phyloP scores from a whole-genome alignment of 2,329 filamentous ascomycete species.

The Plenodomus lindquistii region DNA sequence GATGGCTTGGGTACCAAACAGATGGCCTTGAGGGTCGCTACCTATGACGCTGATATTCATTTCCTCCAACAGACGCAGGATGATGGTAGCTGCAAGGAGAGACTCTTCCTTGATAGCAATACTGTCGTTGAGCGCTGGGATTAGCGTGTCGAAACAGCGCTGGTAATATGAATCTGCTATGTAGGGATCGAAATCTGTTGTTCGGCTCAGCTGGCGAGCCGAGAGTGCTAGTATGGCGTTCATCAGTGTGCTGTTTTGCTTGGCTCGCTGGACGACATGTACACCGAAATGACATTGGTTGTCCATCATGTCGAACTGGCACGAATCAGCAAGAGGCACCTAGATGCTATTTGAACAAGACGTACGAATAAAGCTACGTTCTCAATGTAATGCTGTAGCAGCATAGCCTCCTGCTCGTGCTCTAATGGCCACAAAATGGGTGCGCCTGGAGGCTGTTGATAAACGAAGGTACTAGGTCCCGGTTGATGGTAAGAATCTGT shows the following conservation, averaged over 20 bases:
- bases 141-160: constrained; percentile 46
- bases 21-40: constrained; percentile 43
- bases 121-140: constrained; percentile 46
- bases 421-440: constrained; percentile 42
- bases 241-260: constrained; percentile 46
- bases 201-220: constrained; percentile 48
- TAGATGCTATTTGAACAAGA: background rate
- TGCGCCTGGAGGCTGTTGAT: constrained; percentile 34
- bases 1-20: constrained; percentile 45
- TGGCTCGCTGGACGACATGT: constrained; percentile 42
- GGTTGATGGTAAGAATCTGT: constrained; percentile 12
- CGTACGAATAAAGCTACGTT: constrained; percentile 43
- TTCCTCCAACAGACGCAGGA: constrained; percentile 48
- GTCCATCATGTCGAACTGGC: constrained; percentile 43
- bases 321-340: background rate
- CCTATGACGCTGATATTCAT: constrained; percentile 47
- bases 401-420: constrained; percentile 43
- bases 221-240: constrained; percentile 50
- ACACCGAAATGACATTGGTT: constrained; percentile 38
- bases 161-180: constrained; percentile 50
- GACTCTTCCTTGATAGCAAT: constrained; percentile 47
- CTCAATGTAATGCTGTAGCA: constrained; percentile 43
- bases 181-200: constrained; percentile 45
- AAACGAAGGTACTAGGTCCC: constrained; percentile 26
- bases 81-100: constrained; percentile 47